These are phyloP conservation scores for Scalesia atractyloides DNA, from an alignment of 129 eudicot genomes.

Conservation along the genomic window DNA sequence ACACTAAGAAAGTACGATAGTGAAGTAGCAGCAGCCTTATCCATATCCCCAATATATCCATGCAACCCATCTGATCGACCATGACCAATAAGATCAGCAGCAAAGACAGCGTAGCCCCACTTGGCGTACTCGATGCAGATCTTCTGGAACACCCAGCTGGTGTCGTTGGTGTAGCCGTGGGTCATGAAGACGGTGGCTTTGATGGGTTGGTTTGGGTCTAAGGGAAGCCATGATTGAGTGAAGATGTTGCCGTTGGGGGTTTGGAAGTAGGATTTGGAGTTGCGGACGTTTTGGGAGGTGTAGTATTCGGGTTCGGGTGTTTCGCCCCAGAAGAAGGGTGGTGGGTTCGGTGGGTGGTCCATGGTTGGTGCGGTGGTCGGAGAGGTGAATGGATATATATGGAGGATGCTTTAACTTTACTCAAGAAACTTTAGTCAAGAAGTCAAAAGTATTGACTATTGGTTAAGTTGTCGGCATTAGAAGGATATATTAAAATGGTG, in stretches of 20 bases:
- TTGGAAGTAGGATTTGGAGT: conserved; percentile 60
- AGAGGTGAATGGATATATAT: background rate
- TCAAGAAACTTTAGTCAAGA: too few species aligned
- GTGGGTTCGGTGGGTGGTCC: conserved; percentile 35
- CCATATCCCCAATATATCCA: conserved; percentile 65
- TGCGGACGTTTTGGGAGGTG: conserved; percentile 58
- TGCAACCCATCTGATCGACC: conserved; percentile 76
- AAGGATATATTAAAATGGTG: too few species aligned
- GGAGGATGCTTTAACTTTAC: too few species aligned
- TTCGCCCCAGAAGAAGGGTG: conserved; percentile 77
- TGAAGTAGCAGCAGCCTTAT: conserved; percentile 58
- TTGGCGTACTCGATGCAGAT: conserved; percentile 70
- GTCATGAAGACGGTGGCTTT: conserved; percentile 67
- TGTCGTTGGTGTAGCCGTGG: conserved; percentile 79
- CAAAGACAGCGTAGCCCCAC: conserved; percentile 85
- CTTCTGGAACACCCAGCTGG: conserved; percentile 73
- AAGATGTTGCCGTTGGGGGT: conserved; percentile 70
- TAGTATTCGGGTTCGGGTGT: conserved; percentile 72
- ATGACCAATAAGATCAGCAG: conserved; percentile 79
- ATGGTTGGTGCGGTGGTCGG: conserved; percentile 26
- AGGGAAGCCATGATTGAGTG: conserved; percentile 70
- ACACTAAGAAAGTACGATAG: conserved; percentile 54
- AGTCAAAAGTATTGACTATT: too few species aligned
- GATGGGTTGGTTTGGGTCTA: conserved; percentile 35
- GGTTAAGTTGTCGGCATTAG: too few species aligned